These are phyloP conservation scores for Fusarium longipes DNA, from an alignment of 2,329 filamentous ascomycete species.

Conservation along the genomic window DNA sequence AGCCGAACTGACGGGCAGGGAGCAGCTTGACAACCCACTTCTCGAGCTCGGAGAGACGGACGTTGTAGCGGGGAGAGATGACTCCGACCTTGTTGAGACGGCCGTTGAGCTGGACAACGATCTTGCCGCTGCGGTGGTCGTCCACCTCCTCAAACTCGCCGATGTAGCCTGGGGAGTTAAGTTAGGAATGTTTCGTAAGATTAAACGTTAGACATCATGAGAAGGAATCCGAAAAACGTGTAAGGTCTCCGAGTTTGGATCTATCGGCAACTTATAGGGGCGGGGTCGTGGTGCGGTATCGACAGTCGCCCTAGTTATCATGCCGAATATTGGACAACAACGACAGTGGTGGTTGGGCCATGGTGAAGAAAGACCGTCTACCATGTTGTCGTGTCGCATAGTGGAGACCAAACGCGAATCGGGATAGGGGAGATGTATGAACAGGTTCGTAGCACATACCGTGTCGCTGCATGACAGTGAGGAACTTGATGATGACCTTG, in stretches of 20 bases:
- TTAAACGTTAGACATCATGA: conserved; percentile 93
- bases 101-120: conserved; percentile 99
- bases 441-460: conserved; percentile 72
- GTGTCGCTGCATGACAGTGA: conserved; percentile 99
- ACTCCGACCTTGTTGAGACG: conserved; percentile 99
- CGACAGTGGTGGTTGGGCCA: conserved; percentile 16
- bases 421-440: not conserved
- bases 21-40: conserved; percentile 99
- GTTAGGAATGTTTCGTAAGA: conserved; percentile 88
- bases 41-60: conserved; percentile 96
- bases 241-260: conserved; percentile 91
- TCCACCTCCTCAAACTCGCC: conserved; percentile 99
- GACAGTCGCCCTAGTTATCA: conserved; percentile 99
- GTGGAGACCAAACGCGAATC: not conserved
- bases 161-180: conserved; percentile 63
- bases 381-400: conserved; percentile 7
- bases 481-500: conserved; percentile 99
- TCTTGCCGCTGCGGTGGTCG: conserved; percentile 99
- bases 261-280: conserved; percentile 99
- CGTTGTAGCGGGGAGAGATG: conserved; percentile 99
- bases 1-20: conserved; percentile 99
- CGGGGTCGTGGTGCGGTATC: conserved; percentile 81
- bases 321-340: conserved; percentile 72
- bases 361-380: conserved; percentile 2
- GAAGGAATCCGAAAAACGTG: conserved; percentile 81